Evolutionary conservation across 2,329 filamentous ascomycete genomes (phyloP), one percentile per base, ranked within the genome.

Genomic region (Keithomyces neogunnii): DNA sequence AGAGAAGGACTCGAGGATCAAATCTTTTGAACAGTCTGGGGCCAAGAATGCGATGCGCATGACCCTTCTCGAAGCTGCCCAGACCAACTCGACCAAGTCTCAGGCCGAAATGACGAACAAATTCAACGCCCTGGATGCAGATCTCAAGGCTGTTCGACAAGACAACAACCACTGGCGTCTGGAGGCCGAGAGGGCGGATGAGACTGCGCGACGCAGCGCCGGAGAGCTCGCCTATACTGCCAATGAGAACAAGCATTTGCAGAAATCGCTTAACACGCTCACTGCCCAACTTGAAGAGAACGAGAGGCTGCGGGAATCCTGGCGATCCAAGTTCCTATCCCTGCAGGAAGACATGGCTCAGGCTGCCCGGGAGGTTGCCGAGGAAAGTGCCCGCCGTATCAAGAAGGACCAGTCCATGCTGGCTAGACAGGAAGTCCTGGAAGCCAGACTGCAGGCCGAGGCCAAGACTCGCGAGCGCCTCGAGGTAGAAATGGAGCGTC

Each of bases 301-400:
- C 62, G 84, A 91, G 62, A 83, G 86, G 56, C 80, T 95, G 53
- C 85, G 90, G 52, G 89, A 96, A 64, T 83, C 78, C 54, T 91
- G 95, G 80, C 85, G 89, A 58, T 75, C 76, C 65, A 95, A 93
- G 68, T 87, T 96, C 62, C 82, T 92, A 59, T 83, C 83, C 53
- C 74, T 99, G 39, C 91, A 97, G 68, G 81, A 89, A 56, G 89
- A 96, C 59, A 92, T 97, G 85, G 80, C 84, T 33, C 76, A 76
- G 51, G 88, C 89, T 47, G 85, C 88, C 49, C 82, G 82, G 45
- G 86, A 95, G 55, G 83, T 96, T 55, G 84, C 86, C 28, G 83
- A 88, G 60, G 91, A 97, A 63, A 92, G 91, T 63, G 82, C 86
- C 32, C 77, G 80, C 36, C 91, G 87, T 70, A 82, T 83, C 60